phyloP scores from a whole-genome alignment of 208 protist species.

The Kentomonas sorsogonicus region DNA sequence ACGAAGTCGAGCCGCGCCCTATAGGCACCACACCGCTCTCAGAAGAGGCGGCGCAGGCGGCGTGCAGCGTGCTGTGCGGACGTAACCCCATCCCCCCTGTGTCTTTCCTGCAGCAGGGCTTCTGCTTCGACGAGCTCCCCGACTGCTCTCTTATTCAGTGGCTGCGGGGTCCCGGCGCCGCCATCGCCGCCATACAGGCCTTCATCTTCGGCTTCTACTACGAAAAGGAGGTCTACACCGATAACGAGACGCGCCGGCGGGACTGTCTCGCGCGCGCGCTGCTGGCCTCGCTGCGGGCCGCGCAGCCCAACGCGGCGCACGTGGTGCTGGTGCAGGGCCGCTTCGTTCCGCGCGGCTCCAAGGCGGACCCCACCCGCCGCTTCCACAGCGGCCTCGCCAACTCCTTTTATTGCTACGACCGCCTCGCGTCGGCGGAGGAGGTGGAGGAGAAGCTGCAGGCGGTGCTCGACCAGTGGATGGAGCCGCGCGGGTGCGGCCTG shows the following conservation, averaged over 20 bases:
- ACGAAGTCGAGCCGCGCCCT: not conserved
- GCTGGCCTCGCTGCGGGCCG: constrained; percentile 38
- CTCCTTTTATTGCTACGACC: too few relatives aligned
- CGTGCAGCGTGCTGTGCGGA: constrained; percentile 41
- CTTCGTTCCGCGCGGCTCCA: too few relatives aligned
- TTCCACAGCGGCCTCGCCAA: constrained; percentile 33
- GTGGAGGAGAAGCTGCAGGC: constrained; percentile 29
- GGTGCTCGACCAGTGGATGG: constrained; percentile 39
- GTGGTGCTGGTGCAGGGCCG: constrained; percentile 56
- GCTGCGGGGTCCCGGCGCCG: constrained; percentile 43
- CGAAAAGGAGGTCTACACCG: constrained; percentile 49
- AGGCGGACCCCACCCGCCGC: not conserved
- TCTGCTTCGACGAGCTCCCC: constrained; percentile 51
- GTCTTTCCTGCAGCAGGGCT: constrained; percentile 61
- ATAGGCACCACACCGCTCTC: too few relatives aligned
- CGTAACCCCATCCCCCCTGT: constrained; percentile 15
- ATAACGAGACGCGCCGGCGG: constrained; percentile 34
- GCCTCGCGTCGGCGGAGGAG: constrained; percentile 32
- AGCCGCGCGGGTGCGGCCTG: constrained; percentile 51
- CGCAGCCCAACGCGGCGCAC: constrained; percentile 44
- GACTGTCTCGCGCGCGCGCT: constrained; percentile 53
- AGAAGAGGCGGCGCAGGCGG: constrained; percentile 24
- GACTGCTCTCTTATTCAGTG: constrained; percentile 68
- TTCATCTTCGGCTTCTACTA: constrained; percentile 62
- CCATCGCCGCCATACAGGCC: constrained; percentile 66